These are phyloP conservation scores for Mortierella hygrophila DNA, from an alignment of 192 early-diverging fungal genomes.

Conservation along the genomic window DNA sequence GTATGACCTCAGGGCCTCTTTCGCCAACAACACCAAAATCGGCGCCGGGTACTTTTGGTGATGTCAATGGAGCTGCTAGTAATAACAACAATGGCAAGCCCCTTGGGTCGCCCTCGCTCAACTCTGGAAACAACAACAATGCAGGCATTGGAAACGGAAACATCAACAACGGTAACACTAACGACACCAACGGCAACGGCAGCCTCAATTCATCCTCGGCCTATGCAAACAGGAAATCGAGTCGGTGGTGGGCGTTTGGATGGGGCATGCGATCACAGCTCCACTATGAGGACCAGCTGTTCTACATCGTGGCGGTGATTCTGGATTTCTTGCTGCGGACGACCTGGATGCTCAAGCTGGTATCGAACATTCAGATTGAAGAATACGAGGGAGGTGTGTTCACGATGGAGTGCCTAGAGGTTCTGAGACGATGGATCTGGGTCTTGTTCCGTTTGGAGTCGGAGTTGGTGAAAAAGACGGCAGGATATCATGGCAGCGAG, in stretches of 20 bases:
- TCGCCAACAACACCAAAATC: conserved; percentile 23
- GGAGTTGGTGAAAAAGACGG: conserved; percentile 72
- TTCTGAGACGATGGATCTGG: conserved; percentile 94
- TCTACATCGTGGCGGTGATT: conserved; percentile 87
- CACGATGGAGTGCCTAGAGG: conserved; percentile 84
- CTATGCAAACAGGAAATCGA: neutral
- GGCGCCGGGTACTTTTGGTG: conserved; percentile 10
- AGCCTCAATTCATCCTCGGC: neutral
- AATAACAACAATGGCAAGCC: conserved; percentile 7
- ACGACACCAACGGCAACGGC: neutral
- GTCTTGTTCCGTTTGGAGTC: conserved; percentile 92
- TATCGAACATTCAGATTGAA: conserved; percentile 71
- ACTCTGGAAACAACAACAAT: conserved; percentile 4
- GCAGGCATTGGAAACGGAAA: conserved; percentile 12
- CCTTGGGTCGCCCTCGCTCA: neutral
- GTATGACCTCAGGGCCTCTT: neutral
- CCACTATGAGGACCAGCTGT: conserved; percentile 69
- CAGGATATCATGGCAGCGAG: conserved; percentile 25
- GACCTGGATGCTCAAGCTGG: conserved; percentile 87
- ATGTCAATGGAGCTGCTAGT: neutral
- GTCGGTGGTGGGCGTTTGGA: neutral
- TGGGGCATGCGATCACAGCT: conserved; percentile 44
- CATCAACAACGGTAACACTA: neutral
- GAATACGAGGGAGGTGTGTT: conserved; percentile 79
- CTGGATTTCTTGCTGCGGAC: conserved; percentile 87